Evolutionary conservation across 257 asterid species (phyloP).

Genomic region (Solanum sparsipilum): DNA sequence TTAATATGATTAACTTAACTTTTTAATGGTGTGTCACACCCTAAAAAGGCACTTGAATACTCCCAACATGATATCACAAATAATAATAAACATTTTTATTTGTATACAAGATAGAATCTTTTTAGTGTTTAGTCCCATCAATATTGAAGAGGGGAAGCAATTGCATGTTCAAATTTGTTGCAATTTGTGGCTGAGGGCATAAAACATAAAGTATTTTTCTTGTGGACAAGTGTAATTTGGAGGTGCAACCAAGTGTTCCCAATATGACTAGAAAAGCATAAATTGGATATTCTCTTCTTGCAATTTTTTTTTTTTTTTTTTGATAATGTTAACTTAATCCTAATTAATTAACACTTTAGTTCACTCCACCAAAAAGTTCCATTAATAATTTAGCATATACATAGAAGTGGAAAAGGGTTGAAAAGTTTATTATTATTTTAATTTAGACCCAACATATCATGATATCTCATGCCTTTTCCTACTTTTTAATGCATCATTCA

Average conservation of each 20-base stretch:
- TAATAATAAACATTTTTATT: too few species aligned
- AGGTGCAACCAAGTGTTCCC: constrained; percentile 8
- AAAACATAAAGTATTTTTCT: not conserved
- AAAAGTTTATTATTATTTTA: not conserved
- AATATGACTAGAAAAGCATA: constrained; percentile 19
- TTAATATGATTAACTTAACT: not conserved
- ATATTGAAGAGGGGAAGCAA: not conserved
- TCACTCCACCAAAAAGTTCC: constrained; percentile 5
- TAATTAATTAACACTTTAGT: not conserved
- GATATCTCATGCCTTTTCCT: not conserved
- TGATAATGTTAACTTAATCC: not conserved
- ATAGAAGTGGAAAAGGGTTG: constrained; percentile 21
- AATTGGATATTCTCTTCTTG: constrained; percentile 12
- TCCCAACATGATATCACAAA: not conserved
- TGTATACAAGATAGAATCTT: not conserved
- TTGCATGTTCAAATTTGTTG: not conserved
- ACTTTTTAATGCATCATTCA: not conserved
- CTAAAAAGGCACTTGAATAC: not conserved
- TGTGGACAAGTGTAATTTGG: not conserved
- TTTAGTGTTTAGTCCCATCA: not conserved
- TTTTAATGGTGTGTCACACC: not conserved
- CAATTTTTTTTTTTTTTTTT: not conserved
- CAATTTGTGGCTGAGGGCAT: not conserved
- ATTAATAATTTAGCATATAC: constrained; percentile 5
- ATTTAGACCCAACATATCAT: not conserved